Evolutionary conservation across 2,329 filamentous ascomycete species (phyloP), one percentile per base, ranked within the genome.

Genomic region (Penicillium psychrosexuale): DNA sequence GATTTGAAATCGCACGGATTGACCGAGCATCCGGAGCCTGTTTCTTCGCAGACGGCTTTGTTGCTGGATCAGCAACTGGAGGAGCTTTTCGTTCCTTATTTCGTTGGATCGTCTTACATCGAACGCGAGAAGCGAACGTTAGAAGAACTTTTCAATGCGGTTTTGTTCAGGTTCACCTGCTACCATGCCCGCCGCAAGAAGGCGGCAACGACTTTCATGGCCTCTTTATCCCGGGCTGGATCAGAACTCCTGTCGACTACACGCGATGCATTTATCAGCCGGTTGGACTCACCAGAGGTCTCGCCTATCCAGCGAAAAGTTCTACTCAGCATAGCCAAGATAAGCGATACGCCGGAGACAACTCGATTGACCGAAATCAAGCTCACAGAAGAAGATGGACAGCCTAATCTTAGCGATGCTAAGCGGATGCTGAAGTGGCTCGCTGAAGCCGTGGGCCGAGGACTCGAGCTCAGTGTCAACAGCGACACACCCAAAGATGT

Each of bases 361-460:
- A 68, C 71, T 24, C 85, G 88, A 66, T 89, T 90, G 72, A 88
- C 89, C 62, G 92, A 96, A 49, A 91, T 96, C 55, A 92, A 96
- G 69, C 89, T 97, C 31, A 87, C 88, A 0, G 94, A 97, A 56
- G 86, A 93, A 68, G 93, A 99, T 67, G 94, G 94, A 33, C 81
- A 85, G 53, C 78, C 97, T 27, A 93, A 87, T 62, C 80, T 95
- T 5, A 80, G 85, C n/a, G 91, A 89, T 70, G 90, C 92, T n/a
- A 97, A 97, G 76, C 84, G 94, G 54, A 99, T 99, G 92, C 82
- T 99, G 57, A 95, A 90, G 70, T 99, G 94, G 94, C 79, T 99
- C 38, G 94, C 94, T 2, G 94, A 99, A 77, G 91, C 90, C 59
- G 93, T 99, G 24, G 89, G 94, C 37, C 83, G 94, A 60, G 91